Conservation (phyloP, 495 filamentous ascomycete genomes). For the Penicillium coprophilum region DNA sequence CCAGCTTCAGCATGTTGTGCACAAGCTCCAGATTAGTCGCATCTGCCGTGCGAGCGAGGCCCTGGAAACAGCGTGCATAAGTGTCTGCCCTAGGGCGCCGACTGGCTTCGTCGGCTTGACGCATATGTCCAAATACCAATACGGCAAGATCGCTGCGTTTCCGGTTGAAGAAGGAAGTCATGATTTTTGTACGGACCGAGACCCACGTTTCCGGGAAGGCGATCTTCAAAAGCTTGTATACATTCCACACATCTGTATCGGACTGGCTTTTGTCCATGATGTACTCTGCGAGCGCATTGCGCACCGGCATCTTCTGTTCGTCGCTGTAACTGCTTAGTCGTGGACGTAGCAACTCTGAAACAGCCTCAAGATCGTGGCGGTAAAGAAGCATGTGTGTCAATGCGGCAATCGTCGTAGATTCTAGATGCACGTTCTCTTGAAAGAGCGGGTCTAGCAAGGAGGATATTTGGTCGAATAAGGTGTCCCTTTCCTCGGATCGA, state of each 20-base stretch:
- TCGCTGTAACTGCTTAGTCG: conserved; percentile 61
- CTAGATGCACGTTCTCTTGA: conserved; percentile 65
- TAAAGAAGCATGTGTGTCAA: conserved; percentile 69
- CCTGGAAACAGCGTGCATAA: conserved; percentile 75
- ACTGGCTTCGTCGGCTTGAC: conserved; percentile 54
- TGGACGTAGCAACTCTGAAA: conserved; percentile 72
- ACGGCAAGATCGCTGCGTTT: conserved; percentile 76
- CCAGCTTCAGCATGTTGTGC: conserved; percentile 91
- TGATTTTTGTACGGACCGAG: conserved; percentile 64
- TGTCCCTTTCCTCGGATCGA: conserved; percentile 44
- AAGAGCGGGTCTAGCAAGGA: conserved; percentile 73
- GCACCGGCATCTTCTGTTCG: conserved; percentile 62
- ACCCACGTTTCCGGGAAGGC: conserved; percentile 74
- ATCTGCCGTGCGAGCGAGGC: conserved; percentile 65
- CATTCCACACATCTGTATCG: conserved; percentile 67
- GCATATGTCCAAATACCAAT: conserved; percentile 88
- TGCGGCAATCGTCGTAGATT: conserved; percentile 67
- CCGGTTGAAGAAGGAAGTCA: conserved; percentile 80
- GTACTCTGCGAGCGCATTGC: conserved; percentile 62
- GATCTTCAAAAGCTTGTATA: conserved; percentile 71
- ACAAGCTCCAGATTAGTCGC: conserved; percentile 65
- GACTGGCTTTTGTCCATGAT: conserved; percentile 60
- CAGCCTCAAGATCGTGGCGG: conserved; percentile 69
- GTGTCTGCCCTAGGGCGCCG: conserved; percentile 66
- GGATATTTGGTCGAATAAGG: conserved; percentile 64